A percentile compares a stretch with the other conserved stretches of the same genome.
phyloP scores from a whole-genome alignment of 2,329 filamentous ascomycete genomes.

The Macrophomina pseudophaseolina region DNA sequence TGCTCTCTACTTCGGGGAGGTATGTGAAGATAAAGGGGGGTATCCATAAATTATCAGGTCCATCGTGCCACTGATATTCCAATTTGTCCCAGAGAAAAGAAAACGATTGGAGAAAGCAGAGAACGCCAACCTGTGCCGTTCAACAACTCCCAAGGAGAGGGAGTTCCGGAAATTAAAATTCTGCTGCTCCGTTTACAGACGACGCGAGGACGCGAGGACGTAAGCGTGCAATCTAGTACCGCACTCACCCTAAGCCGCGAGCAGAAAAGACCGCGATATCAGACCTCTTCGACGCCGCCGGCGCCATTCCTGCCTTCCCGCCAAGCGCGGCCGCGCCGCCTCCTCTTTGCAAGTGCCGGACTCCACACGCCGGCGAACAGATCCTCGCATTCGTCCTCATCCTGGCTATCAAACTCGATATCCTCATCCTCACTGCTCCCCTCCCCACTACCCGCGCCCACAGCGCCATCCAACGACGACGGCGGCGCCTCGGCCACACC shows the following conservation, averaged over 20 bases:
- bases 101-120: not conserved
- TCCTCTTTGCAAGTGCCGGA: conserved; percentile 56
- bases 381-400: conserved; percentile 71
- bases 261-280: not conserved
- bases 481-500: not conserved
- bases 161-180: not conserved
- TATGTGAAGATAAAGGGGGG: not conserved
- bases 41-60: conserved; percentile 14
- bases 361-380: conserved; percentile 68
- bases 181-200: not conserved
- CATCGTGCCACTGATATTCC: conserved; percentile 3
- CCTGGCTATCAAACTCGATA: conserved; percentile 67
- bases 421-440: conserved; percentile 35
- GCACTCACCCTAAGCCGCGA: not conserved
- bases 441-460: conserved; percentile 11
- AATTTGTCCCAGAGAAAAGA: conserved; percentile 1
- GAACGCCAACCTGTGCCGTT: conserved; percentile 4
- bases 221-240: not conserved
- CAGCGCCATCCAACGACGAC: not conserved
- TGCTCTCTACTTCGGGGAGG: too few relatives aligned
- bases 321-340: conserved; percentile 39
- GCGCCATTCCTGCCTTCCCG: conserved; percentile 19
- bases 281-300: conserved; percentile 21
- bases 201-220: not conserved
- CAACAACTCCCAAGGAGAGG: not conserved